phyloP scores from a whole-genome alignment of 2,329 filamentous ascomycete species.

The Colletotrichum godetiae region DNA sequence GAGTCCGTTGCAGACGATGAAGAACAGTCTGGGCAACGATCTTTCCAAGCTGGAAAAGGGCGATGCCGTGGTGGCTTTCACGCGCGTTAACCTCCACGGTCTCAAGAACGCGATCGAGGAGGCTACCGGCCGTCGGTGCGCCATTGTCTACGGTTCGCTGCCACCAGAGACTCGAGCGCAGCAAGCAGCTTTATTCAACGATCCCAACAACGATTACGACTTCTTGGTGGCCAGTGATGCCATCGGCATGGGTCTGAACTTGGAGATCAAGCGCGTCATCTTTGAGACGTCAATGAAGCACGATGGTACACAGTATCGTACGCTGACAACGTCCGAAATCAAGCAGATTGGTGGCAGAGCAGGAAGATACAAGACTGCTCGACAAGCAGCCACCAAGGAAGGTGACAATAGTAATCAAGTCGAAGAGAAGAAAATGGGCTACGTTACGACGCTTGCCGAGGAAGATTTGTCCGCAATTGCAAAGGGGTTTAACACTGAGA shows the following conservation, averaged over 20 bases:
- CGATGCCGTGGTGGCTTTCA: conserved; percentile 91
- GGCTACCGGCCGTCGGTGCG: conserved; percentile 81
- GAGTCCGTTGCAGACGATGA: conserved; percentile 78
- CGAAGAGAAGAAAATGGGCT: conserved; percentile 66
- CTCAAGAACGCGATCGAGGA: conserved; percentile 83
- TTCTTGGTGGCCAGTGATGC: conserved; percentile 94
- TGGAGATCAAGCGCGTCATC: conserved; percentile 90
- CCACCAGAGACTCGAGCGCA: conserved; percentile 93
- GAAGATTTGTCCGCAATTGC: conserved; percentile 74
- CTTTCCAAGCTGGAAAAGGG: conserved; percentile 82
- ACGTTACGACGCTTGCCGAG: conserved; percentile 82
- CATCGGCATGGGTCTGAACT: conserved; percentile 96
- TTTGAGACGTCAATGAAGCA: conserved; percentile 84
- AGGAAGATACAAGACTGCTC: conserved; percentile 83
- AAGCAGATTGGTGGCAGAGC: conserved; percentile 97
- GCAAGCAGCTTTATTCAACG: conserved; percentile 94
- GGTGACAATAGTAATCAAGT: conserved; percentile 20
- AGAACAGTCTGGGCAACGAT: conserved; percentile 70
- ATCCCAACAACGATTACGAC: conserved; percentile 95
- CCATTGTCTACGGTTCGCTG: conserved; percentile 91
- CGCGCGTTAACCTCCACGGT: conserved; percentile 81
- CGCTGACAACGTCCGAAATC: conserved; percentile 79
- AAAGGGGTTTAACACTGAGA: conserved; percentile 71
- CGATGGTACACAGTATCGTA: conserved; percentile 67
- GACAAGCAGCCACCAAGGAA: conserved; percentile 55